These are phyloP conservation scores for Oryza brachyantha DNA, from an alignment of 176 grass and related monocot species.

Conservation along the genomic window DNA sequence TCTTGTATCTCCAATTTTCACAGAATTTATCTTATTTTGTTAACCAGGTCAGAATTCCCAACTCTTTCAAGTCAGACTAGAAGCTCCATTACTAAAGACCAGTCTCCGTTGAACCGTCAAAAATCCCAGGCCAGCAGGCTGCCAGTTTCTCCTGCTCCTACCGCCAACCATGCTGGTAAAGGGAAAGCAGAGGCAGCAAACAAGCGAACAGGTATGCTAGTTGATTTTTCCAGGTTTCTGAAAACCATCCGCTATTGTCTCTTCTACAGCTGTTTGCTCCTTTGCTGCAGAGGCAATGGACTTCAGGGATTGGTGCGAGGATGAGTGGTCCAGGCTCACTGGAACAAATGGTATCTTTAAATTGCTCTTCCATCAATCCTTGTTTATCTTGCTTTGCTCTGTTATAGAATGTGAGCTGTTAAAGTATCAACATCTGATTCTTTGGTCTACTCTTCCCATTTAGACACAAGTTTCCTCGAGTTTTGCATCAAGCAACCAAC, in stretches of 20 bases:
- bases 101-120: conserved; percentile 48
- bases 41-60: conserved; percentile 73
- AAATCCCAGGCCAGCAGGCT: conserved; percentile 50
- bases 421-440: conserved; percentile 20
- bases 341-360: conserved; percentile 67
- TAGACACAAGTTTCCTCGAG: conserved; percentile 93
- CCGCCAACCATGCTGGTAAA: conserved; percentile 45
- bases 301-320: conserved; percentile 81
- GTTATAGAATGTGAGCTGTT: background rate
- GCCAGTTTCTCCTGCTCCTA: conserved; percentile 36
- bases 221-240: background rate
- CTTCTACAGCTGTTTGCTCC: conserved; percentile 21
- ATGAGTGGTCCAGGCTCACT: conserved; percentile 82
- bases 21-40: conserved; percentile 8
- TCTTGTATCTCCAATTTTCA: background rate
- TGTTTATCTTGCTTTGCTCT: background rate
- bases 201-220: conserved; percentile 64
- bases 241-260: conserved; percentile 4
- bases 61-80: conserved; percentile 50
- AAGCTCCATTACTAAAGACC: conserved; percentile 48
- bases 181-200: conserved; percentile 48
- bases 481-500: conserved; percentile 87
- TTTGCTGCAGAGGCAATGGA: conserved; percentile 82
- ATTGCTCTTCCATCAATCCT: conserved; percentile 8
- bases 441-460: background rate